Percentiles rank a stretch among this genome's conserved stretches.
These are phyloP conservation scores for Rhytidiadelphus loreus DNA, from an alignment of 225 moss, liverwort and hornwort species.

Conservation along the genomic window DNA sequence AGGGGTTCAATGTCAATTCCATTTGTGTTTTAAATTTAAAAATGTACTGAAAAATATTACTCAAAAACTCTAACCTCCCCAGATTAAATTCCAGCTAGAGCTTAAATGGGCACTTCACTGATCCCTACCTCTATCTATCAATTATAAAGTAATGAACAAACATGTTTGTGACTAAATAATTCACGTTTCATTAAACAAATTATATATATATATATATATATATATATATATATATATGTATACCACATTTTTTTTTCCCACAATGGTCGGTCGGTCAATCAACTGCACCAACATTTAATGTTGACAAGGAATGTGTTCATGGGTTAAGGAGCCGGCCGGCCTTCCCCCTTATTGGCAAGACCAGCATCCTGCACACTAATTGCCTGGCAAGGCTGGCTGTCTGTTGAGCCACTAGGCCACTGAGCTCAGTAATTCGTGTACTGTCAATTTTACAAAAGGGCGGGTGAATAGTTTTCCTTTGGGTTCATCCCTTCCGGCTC, in stretches of 20 bases:
- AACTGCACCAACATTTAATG: not conserved
- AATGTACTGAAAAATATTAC: no score
- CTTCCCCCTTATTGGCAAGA: not conserved
- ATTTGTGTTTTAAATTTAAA: not conserved
- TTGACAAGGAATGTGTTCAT: not conserved
- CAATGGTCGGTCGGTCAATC: not conserved
- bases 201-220: no score
- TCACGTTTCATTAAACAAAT: not conserved
- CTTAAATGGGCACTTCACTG: not conserved
- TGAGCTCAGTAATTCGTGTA: not conserved
- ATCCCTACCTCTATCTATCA: not conserved
- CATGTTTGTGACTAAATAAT: not conserved
- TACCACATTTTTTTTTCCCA: not conserved
- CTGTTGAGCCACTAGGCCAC: not conserved
- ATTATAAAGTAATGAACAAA: not conserved
- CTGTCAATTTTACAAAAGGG: not conserved
- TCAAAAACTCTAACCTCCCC: not conserved
- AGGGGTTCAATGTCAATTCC: not conserved
- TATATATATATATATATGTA: no score
- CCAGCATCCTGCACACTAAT: not conserved
- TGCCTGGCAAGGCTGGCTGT: not conserved
- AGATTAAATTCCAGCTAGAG: no score
- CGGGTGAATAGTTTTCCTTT: not conserved
- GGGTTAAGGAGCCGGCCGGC: not conserved
- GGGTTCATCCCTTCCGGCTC: not conserved